phyloP scores from a whole-genome alignment of 345 rosid genomes.

The Brassica juncea region DNA sequence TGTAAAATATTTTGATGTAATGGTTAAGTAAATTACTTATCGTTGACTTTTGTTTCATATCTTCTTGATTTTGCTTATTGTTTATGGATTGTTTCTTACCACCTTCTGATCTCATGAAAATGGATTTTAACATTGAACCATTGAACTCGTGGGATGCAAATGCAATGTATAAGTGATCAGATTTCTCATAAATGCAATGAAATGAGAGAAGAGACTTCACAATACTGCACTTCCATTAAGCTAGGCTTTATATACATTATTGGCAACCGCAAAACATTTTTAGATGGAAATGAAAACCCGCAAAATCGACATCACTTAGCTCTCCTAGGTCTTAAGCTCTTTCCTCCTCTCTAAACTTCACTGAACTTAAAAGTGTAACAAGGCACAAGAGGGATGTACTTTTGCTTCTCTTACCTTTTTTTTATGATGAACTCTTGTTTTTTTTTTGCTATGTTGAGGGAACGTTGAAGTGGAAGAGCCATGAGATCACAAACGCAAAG shows the following conservation, averaged over 20 bases:
- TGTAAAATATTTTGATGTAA: no score
- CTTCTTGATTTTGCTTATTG: background rate
- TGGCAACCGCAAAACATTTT: background rate
- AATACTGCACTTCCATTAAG: conserved; percentile 36
- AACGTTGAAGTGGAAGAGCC: conserved; percentile 93
- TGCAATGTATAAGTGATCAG: conserved; percentile 13
- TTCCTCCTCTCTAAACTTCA: conserved; percentile 23
- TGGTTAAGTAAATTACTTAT: background rate
- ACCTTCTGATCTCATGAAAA: no score
- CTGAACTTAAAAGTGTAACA: conserved; percentile 11
- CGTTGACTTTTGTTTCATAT: conserved; percentile 1
- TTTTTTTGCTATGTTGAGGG: conserved; percentile 44
- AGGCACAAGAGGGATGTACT: conserved; percentile 20
- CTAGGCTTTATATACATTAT: conserved; percentile 37
- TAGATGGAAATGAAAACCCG: background rate
- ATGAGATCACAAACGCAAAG: conserved; percentile 88
- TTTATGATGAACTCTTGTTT: background rate
- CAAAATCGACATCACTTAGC: background rate
- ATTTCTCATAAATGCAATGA: conserved; percentile 6
- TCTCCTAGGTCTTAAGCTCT: background rate
- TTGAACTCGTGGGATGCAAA: conserved; percentile 29
- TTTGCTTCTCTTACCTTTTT: background rate
- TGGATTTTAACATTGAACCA: no score
- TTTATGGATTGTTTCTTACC: no score
- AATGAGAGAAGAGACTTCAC: conserved; percentile 25